Evolutionary conservation across 2,329 filamentous ascomycete species (phyloP), one percentile per base, ranked within the genome.

Genomic region (Fusarium buharicum): DNA sequence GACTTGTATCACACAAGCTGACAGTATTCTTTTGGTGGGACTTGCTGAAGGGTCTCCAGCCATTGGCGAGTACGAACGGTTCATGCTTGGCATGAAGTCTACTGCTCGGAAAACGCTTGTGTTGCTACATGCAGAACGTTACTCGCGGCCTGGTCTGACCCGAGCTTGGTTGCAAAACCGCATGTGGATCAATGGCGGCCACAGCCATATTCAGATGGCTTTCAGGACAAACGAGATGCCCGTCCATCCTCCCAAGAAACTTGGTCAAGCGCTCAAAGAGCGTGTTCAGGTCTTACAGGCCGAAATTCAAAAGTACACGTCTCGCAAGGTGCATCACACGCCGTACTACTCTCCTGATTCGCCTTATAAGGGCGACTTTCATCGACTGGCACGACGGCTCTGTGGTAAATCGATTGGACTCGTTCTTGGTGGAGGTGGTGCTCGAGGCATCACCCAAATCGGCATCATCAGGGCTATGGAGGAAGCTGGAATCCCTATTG

Each of bases 241-340:
- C 3, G 86, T 90, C 0, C 89, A 93, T 69, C 85, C 89, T 13
- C 84, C 86, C 2, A 92, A 92, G 68, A 89, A 90, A 47, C 89
- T 96, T 14, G 93, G 94, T 1, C 90, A 90, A 5, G 92, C 90
- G 1, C 79, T 99, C 58, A 98, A 97, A 74, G 91, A 97, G 71
- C 83, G 93, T 31, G 95, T 99, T 6, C 94, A 99, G 74, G 93
- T 95, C 6, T 76, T 99, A 4, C 95, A 98, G 73, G 95, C 95
- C 0, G 95, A 98, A 73, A 97, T 99, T 17, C 94, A 98, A 72
- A 98, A 97, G 74, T 99, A 97, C 74, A 98, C 96, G 0, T 97
- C 93, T 2, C 86, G 92, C n/a, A 90, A 91, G 65, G 88, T 96
- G n/a, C 88, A 91, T 22, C 93, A 96, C 69, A 90, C 89, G 4